A percentile compares a stretch with the other conserved stretches of the same genome.
phyloP scores from a whole-genome alignment of 2,329 filamentous ascomycete species.

The Epichloe aotearoae region DNA sequence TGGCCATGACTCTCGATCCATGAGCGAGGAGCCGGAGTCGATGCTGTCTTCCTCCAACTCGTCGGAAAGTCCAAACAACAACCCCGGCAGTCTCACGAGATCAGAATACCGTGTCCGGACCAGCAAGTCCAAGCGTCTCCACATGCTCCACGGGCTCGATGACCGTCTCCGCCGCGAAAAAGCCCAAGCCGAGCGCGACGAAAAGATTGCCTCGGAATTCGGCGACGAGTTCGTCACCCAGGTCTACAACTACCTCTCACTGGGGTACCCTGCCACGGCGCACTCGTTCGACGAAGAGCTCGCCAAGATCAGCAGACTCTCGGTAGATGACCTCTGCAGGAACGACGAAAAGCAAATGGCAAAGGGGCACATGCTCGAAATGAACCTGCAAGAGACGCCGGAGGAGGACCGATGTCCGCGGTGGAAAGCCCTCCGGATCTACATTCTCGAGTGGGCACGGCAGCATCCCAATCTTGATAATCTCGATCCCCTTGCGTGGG shows the following conservation, averaged over 20 bases:
- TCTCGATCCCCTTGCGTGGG: conserved; percentile 50
- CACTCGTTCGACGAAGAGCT: conserved; percentile 75
- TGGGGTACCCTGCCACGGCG: conserved; percentile 81
- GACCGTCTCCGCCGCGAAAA: conserved; percentile 38
- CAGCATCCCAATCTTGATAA: conserved; percentile 66
- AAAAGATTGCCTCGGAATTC: conserved; percentile 53
- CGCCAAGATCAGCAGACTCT: conserved; percentile 62
- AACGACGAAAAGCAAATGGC: conserved; percentile 52
- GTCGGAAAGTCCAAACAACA: conserved; percentile 8
- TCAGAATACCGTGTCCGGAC: conserved; percentile 15
- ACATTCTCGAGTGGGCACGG: conserved; percentile 80
- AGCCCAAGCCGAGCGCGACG: conserved; percentile 34
- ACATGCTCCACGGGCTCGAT: conserved; percentile 38
- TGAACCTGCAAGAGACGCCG: conserved; percentile 28
- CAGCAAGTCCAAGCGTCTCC: conserved; percentile 28
- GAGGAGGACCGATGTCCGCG: conserved; percentile 47
- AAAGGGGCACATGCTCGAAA: conserved; percentile 60
- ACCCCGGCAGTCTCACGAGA: conserved; percentile 7
- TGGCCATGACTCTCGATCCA: conserved; percentile 23
- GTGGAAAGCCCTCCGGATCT: conserved; percentile 73
- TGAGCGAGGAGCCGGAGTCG: conserved; percentile 28
- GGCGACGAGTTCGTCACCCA: conserved; percentile 79
- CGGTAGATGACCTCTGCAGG: conserved; percentile 52
- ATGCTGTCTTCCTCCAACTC: conserved; percentile 13
- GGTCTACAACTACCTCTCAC: conserved; percentile 90